Conservation (phyloP, 495 filamentous ascomycete species). For the Gamarada debralockiae region DNA sequence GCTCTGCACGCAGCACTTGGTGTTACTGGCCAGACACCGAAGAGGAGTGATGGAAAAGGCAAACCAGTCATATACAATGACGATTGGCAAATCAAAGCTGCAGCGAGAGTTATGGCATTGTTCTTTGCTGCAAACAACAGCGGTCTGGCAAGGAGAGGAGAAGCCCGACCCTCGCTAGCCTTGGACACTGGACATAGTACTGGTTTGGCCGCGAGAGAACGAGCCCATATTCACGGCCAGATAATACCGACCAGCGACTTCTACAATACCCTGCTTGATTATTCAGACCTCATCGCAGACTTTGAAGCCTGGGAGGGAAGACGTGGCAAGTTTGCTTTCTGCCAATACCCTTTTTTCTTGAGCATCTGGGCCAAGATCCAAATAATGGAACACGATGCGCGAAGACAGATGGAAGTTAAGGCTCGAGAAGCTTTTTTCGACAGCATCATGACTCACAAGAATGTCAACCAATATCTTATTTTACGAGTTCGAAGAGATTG, state of each 20-base stretch:
- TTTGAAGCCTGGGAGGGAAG: constrained; percentile 86
- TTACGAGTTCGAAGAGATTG: constrained; percentile 82
- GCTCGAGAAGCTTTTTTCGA: constrained; percentile 90
- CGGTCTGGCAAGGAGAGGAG: constrained; percentile 26
- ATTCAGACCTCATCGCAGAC: constrained; percentile 79
- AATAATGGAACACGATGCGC: constrained; percentile 86
- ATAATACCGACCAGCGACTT: constrained; percentile 78
- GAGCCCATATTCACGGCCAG: constrained; percentile 52
- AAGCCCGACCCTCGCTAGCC: constrained; percentile 7
- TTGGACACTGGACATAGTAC: constrained; percentile 13
- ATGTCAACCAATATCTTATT: constrained; percentile 75
- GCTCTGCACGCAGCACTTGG: constrained; percentile 81
- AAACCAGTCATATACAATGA: constrained; percentile 66
- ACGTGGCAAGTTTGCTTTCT: constrained; percentile 78
- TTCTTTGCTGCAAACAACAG: constrained; percentile 80
- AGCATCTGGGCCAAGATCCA: constrained; percentile 93
- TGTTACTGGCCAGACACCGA: constrained; percentile 30
- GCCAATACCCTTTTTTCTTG: constrained; percentile 90
- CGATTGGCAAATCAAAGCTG: constrained; percentile 89
- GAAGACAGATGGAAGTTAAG: constrained; percentile 86
- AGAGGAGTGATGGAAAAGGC: constrained; percentile 47
- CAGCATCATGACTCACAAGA: constrained; percentile 71
- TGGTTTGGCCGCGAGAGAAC: constrained; percentile 28
- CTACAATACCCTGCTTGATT: constrained; percentile 84
- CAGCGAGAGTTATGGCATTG: constrained; percentile 75